These are phyloP conservation scores for Hypoxylon sp. DNA, from an alignment of 2,329 filamentous ascomycete genomes.

Conservation along the genomic window DNA sequence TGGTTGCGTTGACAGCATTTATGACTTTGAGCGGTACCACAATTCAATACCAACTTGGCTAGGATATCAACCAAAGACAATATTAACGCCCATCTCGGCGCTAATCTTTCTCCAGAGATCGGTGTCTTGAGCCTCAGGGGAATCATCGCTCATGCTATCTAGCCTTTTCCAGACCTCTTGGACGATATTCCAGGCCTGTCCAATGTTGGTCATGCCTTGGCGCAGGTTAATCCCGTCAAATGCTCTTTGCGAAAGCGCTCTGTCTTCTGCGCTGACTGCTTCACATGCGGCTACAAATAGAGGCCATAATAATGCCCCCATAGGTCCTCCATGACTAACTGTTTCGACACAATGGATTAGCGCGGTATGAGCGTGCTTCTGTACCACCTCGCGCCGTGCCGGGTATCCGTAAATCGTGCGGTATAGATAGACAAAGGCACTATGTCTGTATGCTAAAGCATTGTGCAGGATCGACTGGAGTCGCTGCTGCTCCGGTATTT, in stretches of 20 bases:
- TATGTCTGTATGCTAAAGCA: constrained; percentile 72
- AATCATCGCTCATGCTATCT: constrained; percentile 56
- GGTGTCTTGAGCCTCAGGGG: constrained; percentile 45
- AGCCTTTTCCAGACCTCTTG: constrained; percentile 72
- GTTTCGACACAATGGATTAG: constrained; percentile 70
- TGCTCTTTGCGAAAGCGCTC: constrained; percentile 65
- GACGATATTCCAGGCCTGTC: constrained; percentile 72
- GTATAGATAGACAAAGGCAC: constrained; percentile 71
- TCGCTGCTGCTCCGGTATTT: constrained; percentile 58
- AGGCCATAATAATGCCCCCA: constrained; percentile 76
- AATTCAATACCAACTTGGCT: constrained; percentile 5
- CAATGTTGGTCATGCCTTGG: constrained; percentile 77
- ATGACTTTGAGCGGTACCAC: constrained; percentile 1
- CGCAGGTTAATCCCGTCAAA: constrained; percentile 69
- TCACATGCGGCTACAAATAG: constrained; percentile 76
- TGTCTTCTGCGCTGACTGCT: constrained; percentile 65
- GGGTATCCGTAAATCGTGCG: constrained; percentile 67
- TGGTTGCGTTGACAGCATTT: constrained; percentile 10
- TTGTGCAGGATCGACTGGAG: constrained; percentile 71
- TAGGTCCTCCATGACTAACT: constrained; percentile 70
- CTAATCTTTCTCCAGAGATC: constrained; percentile 72
- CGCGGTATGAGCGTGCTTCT: constrained; percentile 66
- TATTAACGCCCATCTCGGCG: constrained; percentile 70
- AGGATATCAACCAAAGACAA: constrained; percentile 70
- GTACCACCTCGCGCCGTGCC: constrained; percentile 65